These are phyloP conservation scores for Pichia sp. DNA, from an alignment of 1,139 yeast genomes.

Conservation along the genomic window DNA sequence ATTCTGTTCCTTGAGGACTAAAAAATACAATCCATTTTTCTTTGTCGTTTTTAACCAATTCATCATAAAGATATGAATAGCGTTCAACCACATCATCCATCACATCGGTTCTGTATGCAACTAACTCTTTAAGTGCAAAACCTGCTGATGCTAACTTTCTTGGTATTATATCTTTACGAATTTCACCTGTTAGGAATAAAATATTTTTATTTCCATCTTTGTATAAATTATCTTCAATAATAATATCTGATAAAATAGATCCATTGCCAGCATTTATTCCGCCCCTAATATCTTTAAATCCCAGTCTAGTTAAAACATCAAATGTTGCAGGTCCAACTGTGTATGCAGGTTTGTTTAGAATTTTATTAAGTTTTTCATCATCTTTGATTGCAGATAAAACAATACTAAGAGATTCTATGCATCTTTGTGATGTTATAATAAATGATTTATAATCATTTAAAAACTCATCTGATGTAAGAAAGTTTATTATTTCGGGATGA, in stretches of 20 bases:
- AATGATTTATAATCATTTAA: constrained; percentile 39
- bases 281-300: constrained; percentile 67
- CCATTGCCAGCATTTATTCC: constrained; percentile 83
- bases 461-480: constrained; percentile 40
- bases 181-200: constrained; percentile 83
- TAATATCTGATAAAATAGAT: constrained; percentile 55
- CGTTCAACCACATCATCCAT: constrained; percentile 41
- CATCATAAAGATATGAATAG: constrained; percentile 29
- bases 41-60: constrained; percentile 11
- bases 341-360: constrained; percentile 52
- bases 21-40: constrained; percentile 73
- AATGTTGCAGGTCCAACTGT: constrained; percentile 94
- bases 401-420: constrained; percentile 69
- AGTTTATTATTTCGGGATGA: constrained; percentile 37
- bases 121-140: constrained; percentile 50
- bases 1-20: constrained; percentile 83
- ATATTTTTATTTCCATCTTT: constrained; percentile 29
- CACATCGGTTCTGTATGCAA: constrained; percentile 63
- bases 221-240: constrained; percentile 38
- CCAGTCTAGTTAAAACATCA: constrained; percentile 50
- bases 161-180: constrained; percentile 78
- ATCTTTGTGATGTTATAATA: constrained; percentile 87
- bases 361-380: constrained; percentile 19
- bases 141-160: constrained; percentile 43
- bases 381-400: constrained; percentile 31